Evolutionary conservation across 495 filamentous ascomycete species (phyloP).

Genomic region (Talaromyces nanjingensis): DNA sequence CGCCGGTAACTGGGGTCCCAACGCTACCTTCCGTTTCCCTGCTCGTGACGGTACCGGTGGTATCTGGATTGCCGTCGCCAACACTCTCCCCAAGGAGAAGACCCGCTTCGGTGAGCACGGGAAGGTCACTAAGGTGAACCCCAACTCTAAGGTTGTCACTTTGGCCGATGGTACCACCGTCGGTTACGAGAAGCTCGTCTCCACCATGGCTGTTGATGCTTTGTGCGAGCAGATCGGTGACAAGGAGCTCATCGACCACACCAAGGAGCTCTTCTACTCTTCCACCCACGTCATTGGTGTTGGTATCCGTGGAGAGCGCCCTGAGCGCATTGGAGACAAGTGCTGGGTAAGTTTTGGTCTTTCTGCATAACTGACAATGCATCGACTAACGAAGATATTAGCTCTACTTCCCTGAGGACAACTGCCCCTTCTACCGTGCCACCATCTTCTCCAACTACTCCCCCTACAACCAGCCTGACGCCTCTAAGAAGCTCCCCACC

Average conservation of each 20-base stretch:
- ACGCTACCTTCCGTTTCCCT: slow-evolving; percentile 97
- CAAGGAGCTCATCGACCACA: slow-evolving; percentile 70
- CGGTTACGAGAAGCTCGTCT: slow-evolving; percentile 84
- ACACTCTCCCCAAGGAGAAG: slow-evolving; percentile 89
- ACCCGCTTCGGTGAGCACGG: slow-evolving; percentile 82
- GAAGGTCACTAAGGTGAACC: slow-evolving; percentile 77
- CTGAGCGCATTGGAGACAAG: slow-evolving; percentile 98
- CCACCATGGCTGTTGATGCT: slow-evolving; percentile 92
- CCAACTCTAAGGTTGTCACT: slow-evolving; percentile 72
- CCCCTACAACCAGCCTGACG: slow-evolving; percentile 88
- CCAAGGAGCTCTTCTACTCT: slow-evolving; percentile 94
- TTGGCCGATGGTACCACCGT: slow-evolving; percentile 84
- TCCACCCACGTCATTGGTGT: slow-evolving; percentile 96
- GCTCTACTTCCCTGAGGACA: slow-evolving; percentile 98
- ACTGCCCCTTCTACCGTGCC: slow-evolving; percentile 99
- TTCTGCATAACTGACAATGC: neutral
- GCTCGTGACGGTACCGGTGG: slow-evolving; percentile 91
- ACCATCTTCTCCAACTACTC: slow-evolving; percentile 99
- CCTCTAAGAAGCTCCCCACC: slow-evolving; percentile 78
- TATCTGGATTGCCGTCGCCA: slow-evolving; percentile 97
- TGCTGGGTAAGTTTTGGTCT: slow-evolving; percentile 67
- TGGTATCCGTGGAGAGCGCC: slow-evolving; percentile 83
- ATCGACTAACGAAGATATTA: slow-evolving; percentile 16
- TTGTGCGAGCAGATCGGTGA: slow-evolving; percentile 84
- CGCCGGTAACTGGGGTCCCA: slow-evolving; percentile 97